Percentiles rank a stretch among this genome's conserved stretches.
Conservation (phyloP, 2,329 filamentous ascomycete genomes). For the Grosmannia huntii region DNA sequence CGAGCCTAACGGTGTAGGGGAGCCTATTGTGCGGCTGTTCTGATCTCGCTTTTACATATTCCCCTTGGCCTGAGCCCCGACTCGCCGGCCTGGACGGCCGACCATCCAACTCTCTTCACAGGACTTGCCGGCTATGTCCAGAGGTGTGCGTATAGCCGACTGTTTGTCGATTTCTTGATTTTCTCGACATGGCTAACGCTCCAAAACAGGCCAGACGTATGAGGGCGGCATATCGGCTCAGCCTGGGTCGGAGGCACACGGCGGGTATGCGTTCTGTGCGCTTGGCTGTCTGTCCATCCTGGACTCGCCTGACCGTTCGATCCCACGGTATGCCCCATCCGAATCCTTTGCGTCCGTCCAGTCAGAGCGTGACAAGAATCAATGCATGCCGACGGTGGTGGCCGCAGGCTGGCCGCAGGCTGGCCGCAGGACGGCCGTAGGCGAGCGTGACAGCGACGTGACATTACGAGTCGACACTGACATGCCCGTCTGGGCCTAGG, state of each 20-base stretch:
- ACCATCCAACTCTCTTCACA: constrained; percentile 52
- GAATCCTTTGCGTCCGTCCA: constrained; percentile 12
- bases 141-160: constrained; percentile 51
- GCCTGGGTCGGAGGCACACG: constrained; percentile 84
- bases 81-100: constrained; percentile 52
- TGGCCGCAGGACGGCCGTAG: neutral
- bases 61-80: constrained; percentile 66
- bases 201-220: constrained; percentile 63
- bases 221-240: constrained; percentile 86
- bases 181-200: neutral
- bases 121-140: constrained; percentile 69
- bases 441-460: neutral
- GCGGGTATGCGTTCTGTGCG: constrained; percentile 91
- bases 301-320: constrained; percentile 60
- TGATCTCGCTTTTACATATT: constrained; percentile 69
- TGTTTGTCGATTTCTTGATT: neutral
- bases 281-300: constrained; percentile 80
- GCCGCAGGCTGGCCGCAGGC: too few relatives aligned
- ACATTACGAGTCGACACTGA: neutral
- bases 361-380: constrained; percentile 24
- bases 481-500: constrained; percentile 24
- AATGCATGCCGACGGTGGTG: constrained; percentile 18
- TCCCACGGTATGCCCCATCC: constrained; percentile 47
- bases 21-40: constrained; percentile 79
- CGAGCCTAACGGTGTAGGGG: constrained; percentile 40